Evolutionary conservation across 176 grass and related monocot species (phyloP).

Genomic region (Oryza meyeriana): DNA sequence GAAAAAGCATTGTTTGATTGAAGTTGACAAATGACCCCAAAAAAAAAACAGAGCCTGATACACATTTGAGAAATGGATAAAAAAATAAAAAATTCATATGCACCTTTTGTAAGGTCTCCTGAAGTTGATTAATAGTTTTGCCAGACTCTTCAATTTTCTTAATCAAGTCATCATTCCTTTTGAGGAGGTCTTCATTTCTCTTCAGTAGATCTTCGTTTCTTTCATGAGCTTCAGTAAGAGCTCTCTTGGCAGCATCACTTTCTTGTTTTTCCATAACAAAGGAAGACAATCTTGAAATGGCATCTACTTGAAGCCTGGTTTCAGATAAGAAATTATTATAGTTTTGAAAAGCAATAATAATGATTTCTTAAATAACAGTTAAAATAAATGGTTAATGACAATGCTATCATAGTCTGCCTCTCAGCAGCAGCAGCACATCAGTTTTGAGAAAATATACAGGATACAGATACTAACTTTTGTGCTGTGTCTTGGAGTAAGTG

Average conservation of each 20-base stretch:
- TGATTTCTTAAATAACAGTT: not conserved
- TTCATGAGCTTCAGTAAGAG: conserved; percentile 59
- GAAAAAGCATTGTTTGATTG: conserved; percentile 13
- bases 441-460: conserved; percentile 26
- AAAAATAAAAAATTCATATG: conserved; percentile 19
- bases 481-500: conserved; percentile 56
- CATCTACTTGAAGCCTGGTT: conserved; percentile 66
- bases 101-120: conserved; percentile 68
- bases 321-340: conserved; percentile 29
- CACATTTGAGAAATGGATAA: not conserved
- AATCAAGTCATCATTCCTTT: conserved; percentile 58
- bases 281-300: conserved; percentile 57
- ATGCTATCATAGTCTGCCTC: not conserved
- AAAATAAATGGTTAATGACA: conserved; percentile 10
- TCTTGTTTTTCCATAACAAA: conserved; percentile 70
- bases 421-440: not conserved
- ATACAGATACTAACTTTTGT: conserved; percentile 44
- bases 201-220: conserved; percentile 62
- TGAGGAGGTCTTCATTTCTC: conserved; percentile 56
- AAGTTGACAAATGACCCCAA: conserved; percentile 17
- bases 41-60: conserved; percentile 1
- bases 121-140: conserved; percentile 48
- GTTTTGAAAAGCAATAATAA: conserved; percentile 5
- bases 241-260: conserved; percentile 53
- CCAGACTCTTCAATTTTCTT: conserved; percentile 62